phyloP scores from a whole-genome alignment of 768 basidiomycete genomes.

The Multifurca ochricompacta region DNA sequence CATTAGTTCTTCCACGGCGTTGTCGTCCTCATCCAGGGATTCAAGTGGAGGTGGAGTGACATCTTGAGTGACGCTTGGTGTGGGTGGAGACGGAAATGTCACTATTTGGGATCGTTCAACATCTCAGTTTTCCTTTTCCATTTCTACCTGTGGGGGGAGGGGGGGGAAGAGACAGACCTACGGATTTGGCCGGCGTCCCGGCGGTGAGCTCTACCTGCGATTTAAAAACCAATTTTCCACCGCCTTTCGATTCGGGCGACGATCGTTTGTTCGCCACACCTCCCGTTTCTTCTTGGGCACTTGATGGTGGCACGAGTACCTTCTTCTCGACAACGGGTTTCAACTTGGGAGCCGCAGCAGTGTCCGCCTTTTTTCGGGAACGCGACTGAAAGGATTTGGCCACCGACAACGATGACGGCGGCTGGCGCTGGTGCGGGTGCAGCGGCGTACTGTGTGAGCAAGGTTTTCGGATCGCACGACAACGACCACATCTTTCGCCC shows the following conservation, averaged over 20 bases:
- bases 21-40: slow-evolving; percentile 3
- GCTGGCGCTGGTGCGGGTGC: too few species aligned
- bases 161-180: not conserved
- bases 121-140: not conserved
- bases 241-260: not conserved
- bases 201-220: not conserved
- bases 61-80: not conserved
- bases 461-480: slow-evolving; percentile 4
- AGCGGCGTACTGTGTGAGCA: slow-evolving; percentile 4
- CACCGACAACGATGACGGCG: too few species aligned
- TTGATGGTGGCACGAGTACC: not conserved
- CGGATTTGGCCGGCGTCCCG: not conserved
- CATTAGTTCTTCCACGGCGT: slow-evolving; percentile 9
- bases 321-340: not conserved
- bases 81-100: not conserved
- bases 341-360: not conserved
- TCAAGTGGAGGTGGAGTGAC: not conserved
- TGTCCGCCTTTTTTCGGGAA: too few species aligned
- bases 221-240: not conserved
- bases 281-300: not conserved
- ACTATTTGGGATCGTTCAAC: not conserved
- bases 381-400: too few species aligned
- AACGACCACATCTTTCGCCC: slow-evolving; percentile 10
- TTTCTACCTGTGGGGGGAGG: not conserved
- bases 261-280: not conserved